Conservation (phyloP, 768 basidiomycete species). For the Suillus ampliporus region DNA sequence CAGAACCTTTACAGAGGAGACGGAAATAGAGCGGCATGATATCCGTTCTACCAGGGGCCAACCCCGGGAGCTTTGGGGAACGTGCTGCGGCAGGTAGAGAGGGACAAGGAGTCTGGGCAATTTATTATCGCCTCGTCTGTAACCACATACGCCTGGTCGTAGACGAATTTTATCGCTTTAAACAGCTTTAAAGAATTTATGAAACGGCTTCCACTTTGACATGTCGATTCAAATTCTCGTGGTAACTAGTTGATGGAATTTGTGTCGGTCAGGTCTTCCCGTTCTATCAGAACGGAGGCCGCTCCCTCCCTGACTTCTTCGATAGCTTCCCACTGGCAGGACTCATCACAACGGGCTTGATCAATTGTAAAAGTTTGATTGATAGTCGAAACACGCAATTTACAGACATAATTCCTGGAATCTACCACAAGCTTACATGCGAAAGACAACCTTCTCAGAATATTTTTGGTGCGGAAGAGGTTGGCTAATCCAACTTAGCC, state of each 20-base stretch:
- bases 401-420: not conserved
- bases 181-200: not conserved
- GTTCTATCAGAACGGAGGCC: slow-evolving; percentile 1
- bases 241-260: too few species aligned
- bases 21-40: not conserved
- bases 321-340: too few species aligned
- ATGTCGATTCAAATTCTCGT: not conserved
- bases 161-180: not conserved
- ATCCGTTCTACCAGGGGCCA: not conserved
- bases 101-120: not conserved
- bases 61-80: too few species aligned
- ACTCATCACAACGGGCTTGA: too few species aligned
- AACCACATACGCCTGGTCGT: not conserved
- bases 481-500: too few species aligned
- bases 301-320: too few species aligned
- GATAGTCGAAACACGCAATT: not conserved
- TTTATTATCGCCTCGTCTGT: not conserved
- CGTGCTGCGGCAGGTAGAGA: not conserved
- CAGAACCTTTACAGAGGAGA: not conserved
- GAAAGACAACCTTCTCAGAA: not conserved
- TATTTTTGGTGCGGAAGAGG: not conserved
- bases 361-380: not conserved
- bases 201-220: not conserved
- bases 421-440: not conserved
- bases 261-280: not conserved